Percentiles rank a stretch among this genome's conserved stretches.
phyloP scores from a whole-genome alignment of 306 rosid species.

The Medicago arabica region DNA sequence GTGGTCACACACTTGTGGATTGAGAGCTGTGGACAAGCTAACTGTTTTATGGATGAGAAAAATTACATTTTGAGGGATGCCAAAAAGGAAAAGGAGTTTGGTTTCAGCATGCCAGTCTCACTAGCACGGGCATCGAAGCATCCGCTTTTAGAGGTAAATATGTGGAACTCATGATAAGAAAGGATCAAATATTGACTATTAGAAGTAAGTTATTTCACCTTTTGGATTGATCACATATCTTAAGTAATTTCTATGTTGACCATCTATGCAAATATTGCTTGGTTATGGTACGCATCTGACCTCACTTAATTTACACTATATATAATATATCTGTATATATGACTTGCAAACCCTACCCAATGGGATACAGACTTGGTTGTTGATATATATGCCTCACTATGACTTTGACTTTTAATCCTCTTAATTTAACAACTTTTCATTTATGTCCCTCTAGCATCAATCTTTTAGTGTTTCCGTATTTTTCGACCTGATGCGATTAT shows the following conservation, averaged over 20 bases:
- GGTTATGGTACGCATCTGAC: constrained; percentile 1
- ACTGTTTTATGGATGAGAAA: constrained; percentile 87
- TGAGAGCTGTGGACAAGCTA: constrained; percentile 93
- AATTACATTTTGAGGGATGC: constrained; percentile 74
- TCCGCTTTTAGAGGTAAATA: constrained; percentile 77
- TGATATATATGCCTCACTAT: neutral
- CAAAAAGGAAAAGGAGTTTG: constrained; percentile 90
- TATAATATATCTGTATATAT: neutral
- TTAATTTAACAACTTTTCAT: neutral
- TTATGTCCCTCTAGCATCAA: neutral
- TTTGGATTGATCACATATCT: constrained; percentile 12
- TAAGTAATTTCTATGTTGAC: constrained; percentile 8
- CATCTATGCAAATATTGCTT: constrained; percentile 17
- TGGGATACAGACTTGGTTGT: constrained; percentile 18
- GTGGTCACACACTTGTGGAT: constrained; percentile 97
- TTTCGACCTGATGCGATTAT: constrained; percentile 7
- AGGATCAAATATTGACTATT: constrained; percentile 26
- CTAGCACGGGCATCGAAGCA: constrained; percentile 66
- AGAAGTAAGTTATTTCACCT: constrained; percentile 1
- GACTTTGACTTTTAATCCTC: neutral
- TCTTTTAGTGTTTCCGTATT: neutral
- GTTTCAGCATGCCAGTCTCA: constrained; percentile 86
- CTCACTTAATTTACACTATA: neutral
- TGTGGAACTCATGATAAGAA: neutral
- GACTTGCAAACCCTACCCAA: neutral